Evolutionary conservation across 306 rosid genomes (phyloP).

Genomic region (Sphenostylis stenocarpa): DNA sequence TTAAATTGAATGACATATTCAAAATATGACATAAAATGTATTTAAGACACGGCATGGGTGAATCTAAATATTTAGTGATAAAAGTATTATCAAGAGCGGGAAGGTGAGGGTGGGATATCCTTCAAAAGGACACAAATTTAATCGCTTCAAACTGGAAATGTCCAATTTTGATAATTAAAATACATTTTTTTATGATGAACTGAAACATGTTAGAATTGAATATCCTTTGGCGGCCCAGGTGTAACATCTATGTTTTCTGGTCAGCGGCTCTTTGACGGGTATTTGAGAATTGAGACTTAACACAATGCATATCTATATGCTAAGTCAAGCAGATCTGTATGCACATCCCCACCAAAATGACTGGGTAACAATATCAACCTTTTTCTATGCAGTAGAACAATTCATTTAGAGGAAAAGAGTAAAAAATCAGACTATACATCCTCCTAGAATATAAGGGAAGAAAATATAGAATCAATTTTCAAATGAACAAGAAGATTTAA

Average conservation of each 20-base stretch:
- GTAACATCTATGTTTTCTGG: neutral
- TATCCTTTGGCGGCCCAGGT: neutral
- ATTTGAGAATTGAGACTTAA: neutral
- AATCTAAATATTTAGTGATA: neutral
- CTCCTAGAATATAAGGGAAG: neutral
- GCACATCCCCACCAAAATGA: neutral
- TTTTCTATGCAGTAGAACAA: neutral
- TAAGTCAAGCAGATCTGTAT: neutral
- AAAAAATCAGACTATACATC: neutral
- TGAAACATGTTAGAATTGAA: neutral
- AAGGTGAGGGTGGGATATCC: neutral
- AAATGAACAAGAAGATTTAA: slow-evolving; percentile 8
- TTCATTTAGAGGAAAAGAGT: neutral
- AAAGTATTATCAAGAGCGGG: slow-evolving; percentile 6
- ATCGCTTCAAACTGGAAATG: neutral
- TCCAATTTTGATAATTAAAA: neutral
- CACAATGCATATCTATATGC: neutral
- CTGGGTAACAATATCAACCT: neutral
- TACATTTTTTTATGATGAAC: neutral
- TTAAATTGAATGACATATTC: neutral
- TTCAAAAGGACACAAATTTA: neutral
- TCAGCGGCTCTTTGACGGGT: neutral
- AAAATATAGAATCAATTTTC: neutral
- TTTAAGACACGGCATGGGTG: neutral
- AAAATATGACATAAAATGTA: neutral